These are phyloP conservation scores for Diutina neorugosa DNA, from an alignment of 1,139 yeast genomes.

Conservation along the genomic window DNA sequence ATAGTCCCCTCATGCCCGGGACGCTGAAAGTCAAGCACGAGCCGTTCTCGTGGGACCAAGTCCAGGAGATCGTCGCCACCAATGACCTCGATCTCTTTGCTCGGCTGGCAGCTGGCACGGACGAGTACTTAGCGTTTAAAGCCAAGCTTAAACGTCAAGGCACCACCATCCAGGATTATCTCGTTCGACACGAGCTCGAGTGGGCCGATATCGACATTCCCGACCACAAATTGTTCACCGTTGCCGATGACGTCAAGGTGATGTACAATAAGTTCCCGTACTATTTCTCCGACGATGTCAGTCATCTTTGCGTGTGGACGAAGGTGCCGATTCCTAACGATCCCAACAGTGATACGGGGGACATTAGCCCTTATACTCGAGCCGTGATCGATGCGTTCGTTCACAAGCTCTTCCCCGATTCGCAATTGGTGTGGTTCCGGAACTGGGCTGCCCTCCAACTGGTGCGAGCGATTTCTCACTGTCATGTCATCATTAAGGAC, in stretches of 20 bases:
- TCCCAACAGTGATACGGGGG: conserved; percentile 31
- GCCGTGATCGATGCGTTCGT: neutral
- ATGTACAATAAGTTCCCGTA: conserved; percentile 33
- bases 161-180: conserved; percentile 23
- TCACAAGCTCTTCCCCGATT: neutral
- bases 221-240: conserved; percentile 8
- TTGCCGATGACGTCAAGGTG: conserved; percentile 14
- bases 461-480: neutral
- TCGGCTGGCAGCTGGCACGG: conserved; percentile 21
- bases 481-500: neutral
- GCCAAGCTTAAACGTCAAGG: conserved; percentile 15
- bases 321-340: conserved; percentile 13
- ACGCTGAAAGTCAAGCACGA: conserved; percentile 21
- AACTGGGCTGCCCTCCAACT: conserved; percentile 1
- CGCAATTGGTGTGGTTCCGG: conserved; percentile 3
- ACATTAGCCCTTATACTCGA: neutral
- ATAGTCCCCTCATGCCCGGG: conserved; percentile 27
- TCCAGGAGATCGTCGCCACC: conserved; percentile 16
- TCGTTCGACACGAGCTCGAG: conserved; percentile 22
- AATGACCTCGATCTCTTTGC: conserved; percentile 31
- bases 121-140: conserved; percentile 24
- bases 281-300: conserved; percentile 22
- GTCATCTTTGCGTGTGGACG: conserved; percentile 34
- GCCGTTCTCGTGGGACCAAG: conserved; percentile 24
- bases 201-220: conserved; percentile 16